Base-by-base conservation (phyloP, 2,329 filamentous ascomycete species). In the Akanthomyces dipterigenus region DNA sequence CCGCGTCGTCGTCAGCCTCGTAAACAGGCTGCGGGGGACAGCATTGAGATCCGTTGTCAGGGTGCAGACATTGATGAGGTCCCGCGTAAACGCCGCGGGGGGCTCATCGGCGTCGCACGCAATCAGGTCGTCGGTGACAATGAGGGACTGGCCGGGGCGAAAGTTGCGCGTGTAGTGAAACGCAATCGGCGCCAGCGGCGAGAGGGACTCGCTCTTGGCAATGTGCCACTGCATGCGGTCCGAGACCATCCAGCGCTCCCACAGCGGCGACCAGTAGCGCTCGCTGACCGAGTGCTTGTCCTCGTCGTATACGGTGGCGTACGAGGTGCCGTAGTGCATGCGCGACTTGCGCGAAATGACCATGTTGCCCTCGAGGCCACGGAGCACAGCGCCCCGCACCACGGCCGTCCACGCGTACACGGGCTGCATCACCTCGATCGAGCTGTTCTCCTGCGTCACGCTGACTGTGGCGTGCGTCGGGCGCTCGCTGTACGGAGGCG, bases 101-200 rank as follows among this genome's bases (percentile, higher is more conserved):
- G 86, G 87, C 57, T 80, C 79, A 64, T 92, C 88, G 3, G 83
- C 81, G 61, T 90, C 88, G 67, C 87, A 91, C 4, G 88, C 88
- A 63, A 93, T 90, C 42, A 93, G 77, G 68, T 93, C 89, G 72
- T 93, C 90, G 56, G 90, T 89, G 6, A 93, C 90, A 4, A 91
- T 75, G 7, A 92, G 81, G 0, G 87, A 89, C 73, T 93, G 90
- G 0, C 88, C 87, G 0, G 89, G 88, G 1, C 89, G 84, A 76
- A 93, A 93, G 73, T 93, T 93, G 64, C 90, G 87, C 3, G 90
- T 93, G 75, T 93, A 93, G 77, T 93, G 89, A 75, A 93, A 93
- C 2, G 88, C 88, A 62, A 93, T 88, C 0, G 90, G 89, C 1
- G 83, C 80, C 1, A 85, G 77, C n/a, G 89, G 87, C 8, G 88